Evolutionary conservation across 345 rosid genomes (phyloP).

Genomic region (Hibiscus syriacus): DNA sequence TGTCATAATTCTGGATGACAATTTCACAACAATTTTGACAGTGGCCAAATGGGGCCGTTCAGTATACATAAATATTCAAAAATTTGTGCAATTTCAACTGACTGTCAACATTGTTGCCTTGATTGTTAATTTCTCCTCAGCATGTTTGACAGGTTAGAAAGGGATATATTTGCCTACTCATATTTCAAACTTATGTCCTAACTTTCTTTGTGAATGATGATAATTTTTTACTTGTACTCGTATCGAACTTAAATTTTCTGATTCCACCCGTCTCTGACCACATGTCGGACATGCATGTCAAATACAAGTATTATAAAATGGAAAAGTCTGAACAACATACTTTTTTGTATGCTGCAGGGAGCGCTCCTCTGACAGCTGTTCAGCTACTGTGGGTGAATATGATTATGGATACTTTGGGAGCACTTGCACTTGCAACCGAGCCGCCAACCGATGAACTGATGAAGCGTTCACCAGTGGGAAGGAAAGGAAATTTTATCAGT

Average conservation of each 20-base stretch:
- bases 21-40: conserved; percentile 72
- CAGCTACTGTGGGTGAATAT: conserved; percentile 91
- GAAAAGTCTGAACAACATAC: too few species aligned
- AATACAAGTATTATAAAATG: too few species aligned
- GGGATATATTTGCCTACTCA: neutral
- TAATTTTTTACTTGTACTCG: neutral
- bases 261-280: too few species aligned
- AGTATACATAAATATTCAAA: conserved; percentile 88
- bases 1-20: conserved; percentile 85
- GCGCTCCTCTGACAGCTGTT: conserved; percentile 73
- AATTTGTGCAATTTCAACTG: conserved; percentile 96
- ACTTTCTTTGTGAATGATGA: neutral
- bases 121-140: neutral
- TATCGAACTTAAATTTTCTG: too few species aligned
- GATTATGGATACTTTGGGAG: conserved; percentile 88
- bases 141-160: neutral
- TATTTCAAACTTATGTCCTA: neutral
- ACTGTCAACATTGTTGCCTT: conserved; percentile 85
- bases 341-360: neutral
- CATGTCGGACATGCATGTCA: too few species aligned
- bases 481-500: conserved; percentile 62
- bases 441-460: conserved; percentile 68
- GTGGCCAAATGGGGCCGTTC: conserved; percentile 94
- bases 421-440: conserved; percentile 78
- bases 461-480: conserved; percentile 58